Evolutionary conservation across 176 grass and related monocot genomes (phyloP).

Genomic region (Oryza coarctata): DNA sequence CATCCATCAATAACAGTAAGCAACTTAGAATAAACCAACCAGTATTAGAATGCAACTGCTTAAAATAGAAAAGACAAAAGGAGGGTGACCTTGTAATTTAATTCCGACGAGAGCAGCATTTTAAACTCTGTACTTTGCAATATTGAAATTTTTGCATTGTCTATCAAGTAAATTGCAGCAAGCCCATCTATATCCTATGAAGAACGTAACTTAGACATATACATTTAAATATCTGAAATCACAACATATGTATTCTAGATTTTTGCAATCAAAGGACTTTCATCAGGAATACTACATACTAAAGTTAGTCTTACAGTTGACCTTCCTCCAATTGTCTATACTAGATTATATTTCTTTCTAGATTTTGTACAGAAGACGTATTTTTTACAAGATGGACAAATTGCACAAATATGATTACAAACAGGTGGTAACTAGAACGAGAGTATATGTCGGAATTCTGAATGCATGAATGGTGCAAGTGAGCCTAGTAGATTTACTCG

Average conservation of each 20-base stretch:
- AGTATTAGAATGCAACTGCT: not conserved
- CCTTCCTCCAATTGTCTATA: not conserved
- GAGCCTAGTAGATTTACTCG: conserved; percentile 3
- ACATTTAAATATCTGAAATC: conserved; percentile 7
- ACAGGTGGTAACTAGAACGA: not conserved
- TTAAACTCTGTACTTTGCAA: conserved; percentile 2
- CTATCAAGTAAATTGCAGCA: conserved; percentile 28
- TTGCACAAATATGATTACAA: not conserved
- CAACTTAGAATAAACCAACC: not conserved
- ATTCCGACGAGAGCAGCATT: conserved; percentile 7
- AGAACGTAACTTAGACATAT: conserved; percentile 6
- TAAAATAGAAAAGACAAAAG: not conserved
- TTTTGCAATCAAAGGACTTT: not conserved
- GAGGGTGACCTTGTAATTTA: not conserved
- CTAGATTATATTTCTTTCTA: not conserved
- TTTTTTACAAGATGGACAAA: not conserved
- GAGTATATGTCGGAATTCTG: conserved; percentile 4
- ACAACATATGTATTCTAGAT: not conserved
- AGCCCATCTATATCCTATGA: not conserved
- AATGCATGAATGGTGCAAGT: conserved; percentile 5
- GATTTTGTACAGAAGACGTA: conserved; percentile 7
- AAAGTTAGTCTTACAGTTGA: not conserved
- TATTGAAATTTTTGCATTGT: not conserved
- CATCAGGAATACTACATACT: not conserved
- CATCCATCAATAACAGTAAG: conserved; percentile 16